phyloP scores from a whole-genome alignment of 2,329 filamentous ascomycete species.

The Alternaria viburni region DNA sequence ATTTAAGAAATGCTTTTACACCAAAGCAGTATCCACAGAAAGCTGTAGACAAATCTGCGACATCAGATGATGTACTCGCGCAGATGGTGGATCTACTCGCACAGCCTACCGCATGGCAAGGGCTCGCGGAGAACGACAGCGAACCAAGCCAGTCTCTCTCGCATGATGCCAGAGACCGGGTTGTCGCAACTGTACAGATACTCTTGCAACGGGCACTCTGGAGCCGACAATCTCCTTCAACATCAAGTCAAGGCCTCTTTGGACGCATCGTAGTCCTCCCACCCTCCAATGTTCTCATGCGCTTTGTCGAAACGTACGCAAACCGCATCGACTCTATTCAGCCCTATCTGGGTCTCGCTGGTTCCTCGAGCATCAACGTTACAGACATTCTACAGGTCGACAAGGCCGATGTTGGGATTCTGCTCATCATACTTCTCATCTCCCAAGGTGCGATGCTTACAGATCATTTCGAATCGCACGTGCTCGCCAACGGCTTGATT shows the following conservation, averaged over 20 bases:
- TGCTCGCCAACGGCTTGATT: constrained; percentile 6
- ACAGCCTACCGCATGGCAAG: constrained; percentile 1
- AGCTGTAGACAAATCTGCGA: not conserved
- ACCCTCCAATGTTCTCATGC: constrained; percentile 7
- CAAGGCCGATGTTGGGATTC: constrained; percentile 4
- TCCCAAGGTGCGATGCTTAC: constrained; percentile 11
- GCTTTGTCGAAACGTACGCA: constrained; percentile 5
- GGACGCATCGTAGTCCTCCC: constrained; percentile 9
- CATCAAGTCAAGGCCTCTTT: constrained; percentile 3
- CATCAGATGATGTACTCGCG: constrained; percentile 1
- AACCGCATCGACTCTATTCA: constrained; percentile 7
- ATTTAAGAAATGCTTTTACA: not conserved
- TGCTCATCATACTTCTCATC: constrained; percentile 4
- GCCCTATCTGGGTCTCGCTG: constrained; percentile 10
- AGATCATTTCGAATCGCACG: constrained; percentile 1
- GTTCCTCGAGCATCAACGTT: constrained; percentile 1
- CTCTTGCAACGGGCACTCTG: constrained; percentile 5
- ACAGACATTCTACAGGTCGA: constrained; percentile 5
- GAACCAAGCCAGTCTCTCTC: not conserved
- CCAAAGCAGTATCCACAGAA: not conserved
- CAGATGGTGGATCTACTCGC: constrained; percentile 6
- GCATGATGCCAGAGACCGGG: constrained; percentile 5
- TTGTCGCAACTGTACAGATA: constrained; percentile 7
- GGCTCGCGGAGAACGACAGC: not conserved
- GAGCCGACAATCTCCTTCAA: not conserved